A percentile compares a stretch with the other conserved stretches of the same genome.
Conservation (phyloP, 2,329 filamentous ascomycete species). For the Trichoderma brevicompactum region DNA sequence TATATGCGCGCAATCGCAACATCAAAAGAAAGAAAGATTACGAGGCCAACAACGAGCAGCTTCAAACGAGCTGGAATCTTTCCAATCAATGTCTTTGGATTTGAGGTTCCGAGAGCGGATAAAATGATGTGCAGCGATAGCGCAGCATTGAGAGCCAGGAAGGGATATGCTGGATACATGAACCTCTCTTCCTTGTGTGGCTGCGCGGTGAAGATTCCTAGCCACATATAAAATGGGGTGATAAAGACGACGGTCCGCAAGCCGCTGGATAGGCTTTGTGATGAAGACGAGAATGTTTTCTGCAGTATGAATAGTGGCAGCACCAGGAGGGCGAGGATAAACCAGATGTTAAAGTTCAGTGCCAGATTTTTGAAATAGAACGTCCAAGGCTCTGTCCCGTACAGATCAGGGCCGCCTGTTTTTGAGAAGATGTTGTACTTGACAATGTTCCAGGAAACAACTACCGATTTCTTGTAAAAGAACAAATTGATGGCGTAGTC, state of each 20-base stretch:
- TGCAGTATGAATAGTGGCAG: slow-evolving; percentile 78
- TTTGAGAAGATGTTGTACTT: slow-evolving; percentile 92
- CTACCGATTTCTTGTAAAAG: slow-evolving; percentile 78
- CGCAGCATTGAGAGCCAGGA: slow-evolving; percentile 85
- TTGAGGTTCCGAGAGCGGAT: slow-evolving; percentile 70
- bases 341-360: slow-evolving; percentile 96
- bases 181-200: slow-evolving; percentile 98
- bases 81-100: slow-evolving; percentile 68
- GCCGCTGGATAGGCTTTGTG: slow-evolving; percentile 68
- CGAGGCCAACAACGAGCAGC: slow-evolving; percentile 62
- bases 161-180: slow-evolving; percentile 96
- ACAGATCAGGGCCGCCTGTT: slow-evolving; percentile 83
- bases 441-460: slow-evolving; percentile 91
- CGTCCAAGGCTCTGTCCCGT: slow-evolving; percentile 94
- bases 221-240: slow-evolving; percentile 91
- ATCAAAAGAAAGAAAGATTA: slow-evolving; percentile 67
- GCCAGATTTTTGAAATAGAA: slow-evolving; percentile 92
- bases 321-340: slow-evolving; percentile 74
- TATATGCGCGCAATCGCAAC: slow-evolving; percentile 72
- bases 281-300: slow-evolving; percentile 64
- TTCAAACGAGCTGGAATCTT: slow-evolving; percentile 78
- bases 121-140: slow-evolving; percentile 82
- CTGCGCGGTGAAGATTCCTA: slow-evolving; percentile 86
- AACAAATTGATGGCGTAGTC: slow-evolving; percentile 77
- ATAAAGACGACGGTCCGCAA: slow-evolving; percentile 79